phyloP scores from a whole-genome alignment of 2,329 filamentous ascomycete species.

The Lasiodiplodia gonubiensis region DNA sequence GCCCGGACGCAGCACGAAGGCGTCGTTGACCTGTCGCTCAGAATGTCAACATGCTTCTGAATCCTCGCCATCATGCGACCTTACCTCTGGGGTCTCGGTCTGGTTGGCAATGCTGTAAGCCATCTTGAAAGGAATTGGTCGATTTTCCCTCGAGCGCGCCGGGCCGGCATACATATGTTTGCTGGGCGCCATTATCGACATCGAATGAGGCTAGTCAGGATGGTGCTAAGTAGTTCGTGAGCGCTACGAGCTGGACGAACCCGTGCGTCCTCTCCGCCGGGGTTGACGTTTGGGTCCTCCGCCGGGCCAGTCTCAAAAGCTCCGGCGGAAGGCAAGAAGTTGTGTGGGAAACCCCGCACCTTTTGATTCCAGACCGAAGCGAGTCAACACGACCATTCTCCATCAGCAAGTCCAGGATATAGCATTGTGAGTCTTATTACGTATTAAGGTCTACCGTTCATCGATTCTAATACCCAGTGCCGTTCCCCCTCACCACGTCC shows the following conservation, averaged over 20 bases:
- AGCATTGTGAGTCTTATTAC: no score
- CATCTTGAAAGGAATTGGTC: neutral
- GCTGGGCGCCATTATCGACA: neutral
- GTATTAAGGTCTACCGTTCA: no score
- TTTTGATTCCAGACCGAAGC: no score
- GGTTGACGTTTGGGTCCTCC: neutral
- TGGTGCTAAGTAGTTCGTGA: neutral
- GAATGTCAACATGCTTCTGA: neutral
- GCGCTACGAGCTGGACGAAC: neutral
- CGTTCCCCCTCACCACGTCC: constrained; percentile 27
- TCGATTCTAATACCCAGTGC: constrained; percentile 28
- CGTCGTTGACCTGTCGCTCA: neutral
- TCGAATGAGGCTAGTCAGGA: neutral
- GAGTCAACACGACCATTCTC: neutral
- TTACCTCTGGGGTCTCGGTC: neutral
- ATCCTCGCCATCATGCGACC: neutral
- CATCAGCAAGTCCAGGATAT: no score
- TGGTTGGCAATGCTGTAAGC: neutral
- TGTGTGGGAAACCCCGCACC: neutral
- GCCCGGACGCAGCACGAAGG: neutral
- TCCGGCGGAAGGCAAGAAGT: no score
- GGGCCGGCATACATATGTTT: neutral
- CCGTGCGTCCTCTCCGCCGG: neutral
- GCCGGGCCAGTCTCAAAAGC: neutral
- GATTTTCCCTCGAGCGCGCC: neutral